phyloP scores from a whole-genome alignment of 1,284 basidiomycete species.

The Golubevia sp. region DNA sequence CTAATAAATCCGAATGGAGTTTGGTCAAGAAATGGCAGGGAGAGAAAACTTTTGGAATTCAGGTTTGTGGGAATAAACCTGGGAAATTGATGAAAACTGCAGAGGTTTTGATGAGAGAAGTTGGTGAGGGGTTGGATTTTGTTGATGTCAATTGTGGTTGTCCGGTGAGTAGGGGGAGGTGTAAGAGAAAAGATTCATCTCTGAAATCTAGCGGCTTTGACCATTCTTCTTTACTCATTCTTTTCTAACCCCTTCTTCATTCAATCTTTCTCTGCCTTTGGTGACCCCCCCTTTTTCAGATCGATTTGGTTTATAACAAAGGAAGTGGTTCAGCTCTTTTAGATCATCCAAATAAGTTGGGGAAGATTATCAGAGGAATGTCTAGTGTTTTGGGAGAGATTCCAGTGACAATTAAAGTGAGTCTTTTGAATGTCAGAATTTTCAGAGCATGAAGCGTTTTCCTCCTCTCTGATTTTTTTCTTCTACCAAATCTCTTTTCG shows the following conservation, averaged over 20 bases:
- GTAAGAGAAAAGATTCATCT: too few relatives aligned
- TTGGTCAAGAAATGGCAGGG: constrained; percentile 70
- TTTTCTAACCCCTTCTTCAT: too few relatives aligned
- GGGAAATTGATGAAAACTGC: constrained; percentile 51
- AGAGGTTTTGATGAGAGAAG: constrained; percentile 44
- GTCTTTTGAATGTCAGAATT: too few relatives aligned
- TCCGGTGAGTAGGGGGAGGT: too few relatives aligned
- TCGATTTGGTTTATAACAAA: constrained; percentile 58
- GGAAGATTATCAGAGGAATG: constrained; percentile 89
- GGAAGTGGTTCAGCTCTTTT: constrained; percentile 70
- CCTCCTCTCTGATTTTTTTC: too few relatives aligned
- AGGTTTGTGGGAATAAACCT: constrained; percentile 67
- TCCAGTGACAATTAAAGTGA: constrained; percentile 91
- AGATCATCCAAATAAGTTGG: constrained; percentile 78
- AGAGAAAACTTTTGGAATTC: constrained; percentile 88
- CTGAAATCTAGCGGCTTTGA: constrained; percentile 87
- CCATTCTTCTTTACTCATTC: not conserved
- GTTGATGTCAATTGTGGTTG: constrained; percentile 96
- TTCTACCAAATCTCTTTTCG: too few relatives aligned
- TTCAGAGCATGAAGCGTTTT: too few relatives aligned
- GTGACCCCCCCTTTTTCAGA: not conserved
- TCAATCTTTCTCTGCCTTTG: not conserved
- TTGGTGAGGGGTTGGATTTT: constrained; percentile 73
- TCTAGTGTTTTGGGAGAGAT: constrained; percentile 86
- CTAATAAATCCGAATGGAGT: constrained; percentile 50